phyloP scores from a whole-genome alignment of 2,329 filamentous ascomycete species.

The Epichloe gansuensis region DNA sequence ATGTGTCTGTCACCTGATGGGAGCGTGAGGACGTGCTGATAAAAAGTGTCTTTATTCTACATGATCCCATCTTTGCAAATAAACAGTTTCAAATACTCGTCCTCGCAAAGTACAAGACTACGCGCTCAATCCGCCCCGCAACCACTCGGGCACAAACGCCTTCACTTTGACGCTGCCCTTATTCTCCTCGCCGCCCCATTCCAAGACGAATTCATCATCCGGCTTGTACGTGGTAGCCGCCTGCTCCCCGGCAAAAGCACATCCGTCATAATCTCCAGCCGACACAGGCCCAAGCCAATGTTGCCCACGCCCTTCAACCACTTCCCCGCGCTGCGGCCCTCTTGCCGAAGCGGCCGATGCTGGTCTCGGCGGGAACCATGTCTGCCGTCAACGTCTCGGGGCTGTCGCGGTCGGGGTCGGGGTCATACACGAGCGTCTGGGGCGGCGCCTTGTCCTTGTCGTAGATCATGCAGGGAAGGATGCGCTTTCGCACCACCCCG shows the following conservation, averaged over 20 bases:
- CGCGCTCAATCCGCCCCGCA: constrained; percentile 28
- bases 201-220: constrained; percentile 49
- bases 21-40: too few relatives aligned
- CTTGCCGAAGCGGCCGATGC: constrained; percentile 39
- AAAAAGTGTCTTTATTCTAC: not conserved
- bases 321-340: constrained; percentile 66
- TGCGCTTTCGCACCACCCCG: constrained; percentile 81
- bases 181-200: constrained; percentile 33
- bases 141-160: constrained; percentile 77
- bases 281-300: constrained; percentile 74
- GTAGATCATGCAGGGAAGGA: constrained; percentile 72
- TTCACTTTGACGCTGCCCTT: constrained; percentile 43
- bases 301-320: constrained; percentile 73
- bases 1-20: too few relatives aligned
- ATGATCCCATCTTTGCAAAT: not conserved
- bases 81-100: not conserved
- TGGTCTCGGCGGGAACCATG: constrained; percentile 31
- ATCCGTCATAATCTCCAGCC: constrained; percentile 84
- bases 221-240: constrained; percentile 49
- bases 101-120: not conserved
- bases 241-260: constrained; percentile 56
- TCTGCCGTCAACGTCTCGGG: constrained; percentile 20
- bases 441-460: constrained; percentile 27
- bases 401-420: constrained; percentile 12
- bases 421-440: constrained; percentile 34